Base-by-base conservation (phyloP, 2,329 filamentous ascomycete genomes). In the Cryoendolithus antarcticus region DNA sequence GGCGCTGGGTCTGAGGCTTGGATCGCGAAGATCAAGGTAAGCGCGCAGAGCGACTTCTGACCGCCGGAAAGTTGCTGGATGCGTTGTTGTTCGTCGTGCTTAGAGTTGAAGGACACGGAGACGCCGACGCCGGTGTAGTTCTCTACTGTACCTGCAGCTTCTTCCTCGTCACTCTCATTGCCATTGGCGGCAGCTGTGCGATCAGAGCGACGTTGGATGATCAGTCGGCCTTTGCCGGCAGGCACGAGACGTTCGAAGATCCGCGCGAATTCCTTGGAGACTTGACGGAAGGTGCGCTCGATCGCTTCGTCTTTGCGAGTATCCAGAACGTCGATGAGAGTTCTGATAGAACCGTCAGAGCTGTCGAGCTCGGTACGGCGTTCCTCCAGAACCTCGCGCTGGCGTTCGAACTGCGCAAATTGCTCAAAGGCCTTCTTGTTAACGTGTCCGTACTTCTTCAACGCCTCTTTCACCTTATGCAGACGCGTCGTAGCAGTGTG, bases 381-480 rank as follows among this genome's bases (percentile, higher is more conserved):
- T 55, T 83, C 82, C 36, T 83, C 82, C 11, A 98, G 71, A 13
- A 82, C 81, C 45, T 94, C 88, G 41, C 93, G 82, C 62, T 95
- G 86, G 37, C 80, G 82, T 6, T 89, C 95, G 60, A 96, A 98
- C 64, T 80, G 93, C 65, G 89, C 93, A 67, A 96, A 98, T 61
- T 98, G 91, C 63, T 98, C 93, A 57, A 96, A 94, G 0, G 91
- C 91, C 65, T 98, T 96, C 67, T 96, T 98, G 74, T 98, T 98
- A 65, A 98, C 88, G 54, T 95, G 86, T 40, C 86, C 86, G 65
- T 91, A 96, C 59, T 95, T 94, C 66, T 96, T 96, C 39, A 96
- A 70, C 0, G 83, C 79, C 51, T 94, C 85, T 47, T 93, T 93
- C 54, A 89, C 86, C 55, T 88, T 93, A 64, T 91, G 86, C 15